Conservation (phyloP, 2,329 filamentous ascomycete species). For the Raffaelea ambrosiae region DNA sequence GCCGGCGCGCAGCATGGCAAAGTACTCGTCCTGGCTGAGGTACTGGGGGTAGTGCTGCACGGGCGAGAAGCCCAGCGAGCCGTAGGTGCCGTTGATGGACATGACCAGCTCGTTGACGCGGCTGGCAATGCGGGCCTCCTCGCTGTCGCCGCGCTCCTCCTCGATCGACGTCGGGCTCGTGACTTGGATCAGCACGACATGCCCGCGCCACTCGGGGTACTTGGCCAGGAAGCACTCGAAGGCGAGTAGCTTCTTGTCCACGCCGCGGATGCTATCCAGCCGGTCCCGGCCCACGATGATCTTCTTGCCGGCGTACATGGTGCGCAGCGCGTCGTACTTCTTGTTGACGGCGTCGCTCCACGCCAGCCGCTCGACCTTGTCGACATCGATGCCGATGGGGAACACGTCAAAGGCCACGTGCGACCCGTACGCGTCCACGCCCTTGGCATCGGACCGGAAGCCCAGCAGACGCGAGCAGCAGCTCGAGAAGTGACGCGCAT, state of each 20-base stretch:
- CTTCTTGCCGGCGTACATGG: conserved; percentile 80
- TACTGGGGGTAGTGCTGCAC: conserved; percentile 96
- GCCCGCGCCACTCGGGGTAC: conserved; percentile 85
- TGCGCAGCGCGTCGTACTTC: conserved; percentile 63
- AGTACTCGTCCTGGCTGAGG: conserved; percentile 82
- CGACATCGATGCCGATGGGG: conserved; percentile 89
- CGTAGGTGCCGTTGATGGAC: conserved; percentile 84
- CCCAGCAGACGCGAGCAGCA: conserved; percentile 86
- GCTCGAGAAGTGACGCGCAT: conserved; percentile 87
- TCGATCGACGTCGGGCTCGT: conserved; percentile 79
- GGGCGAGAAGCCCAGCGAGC: conserved; percentile 79
- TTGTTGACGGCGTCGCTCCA: conserved; percentile 63
- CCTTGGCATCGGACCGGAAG: conserved; percentile 78
- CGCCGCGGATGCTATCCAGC: conserved; percentile 85
- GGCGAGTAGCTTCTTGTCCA: conserved; percentile 91
- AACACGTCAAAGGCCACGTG: conserved; percentile 90
- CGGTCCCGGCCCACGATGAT: conserved; percentile 92
- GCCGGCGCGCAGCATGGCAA: conserved; percentile 80
- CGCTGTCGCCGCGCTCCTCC: conserved; percentile 61
- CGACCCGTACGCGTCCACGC: conserved; percentile 81
- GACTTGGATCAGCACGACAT: conserved; percentile 90
- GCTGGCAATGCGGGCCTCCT: conserved; percentile 72
- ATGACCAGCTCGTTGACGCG: conserved; percentile 87
- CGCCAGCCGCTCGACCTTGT: conserved; percentile 64
- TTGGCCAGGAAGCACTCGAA: conserved; percentile 87